Percentiles rank a stretch among this genome's conserved stretches.
phyloP scores from a whole-genome alignment of 768 basidiomycete genomes.

The Hygrophorus russula region DNA sequence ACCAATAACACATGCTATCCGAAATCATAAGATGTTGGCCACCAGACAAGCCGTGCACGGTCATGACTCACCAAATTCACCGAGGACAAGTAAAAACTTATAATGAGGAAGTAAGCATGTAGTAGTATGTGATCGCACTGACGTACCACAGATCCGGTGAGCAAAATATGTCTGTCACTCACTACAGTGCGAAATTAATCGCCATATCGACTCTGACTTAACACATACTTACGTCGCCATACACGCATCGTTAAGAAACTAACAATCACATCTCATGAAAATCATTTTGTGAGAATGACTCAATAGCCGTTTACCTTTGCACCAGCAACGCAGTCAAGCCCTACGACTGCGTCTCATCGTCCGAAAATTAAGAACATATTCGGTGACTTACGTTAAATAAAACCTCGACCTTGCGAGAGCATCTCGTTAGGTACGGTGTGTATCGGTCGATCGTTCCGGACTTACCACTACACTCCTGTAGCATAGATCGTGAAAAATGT shows the following conservation, averaged over 20 bases:
- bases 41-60: not conserved
- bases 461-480: conserved; percentile 29
- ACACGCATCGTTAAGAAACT: conserved; percentile 42
- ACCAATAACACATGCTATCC: conserved; percentile 20
- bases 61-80: conserved; percentile 16
- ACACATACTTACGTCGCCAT: conserved; percentile 28
- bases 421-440: not conserved
- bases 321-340: conserved; percentile 40
- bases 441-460: not conserved
- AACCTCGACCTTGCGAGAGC: conserved; percentile 28
- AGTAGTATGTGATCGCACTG: conserved; percentile 16
- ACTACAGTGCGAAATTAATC: conserved; percentile 15
- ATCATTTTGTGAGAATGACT: not conserved
- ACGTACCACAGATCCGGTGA: conserved; percentile 13
- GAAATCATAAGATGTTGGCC: conserved; percentile 14
- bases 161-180: conserved; percentile 25
- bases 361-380: not conserved
- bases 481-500: not conserved
- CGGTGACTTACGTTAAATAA: conserved; percentile 28
- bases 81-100: conserved; percentile 10
- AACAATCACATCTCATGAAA: not conserved
- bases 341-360: conserved; percentile 16
- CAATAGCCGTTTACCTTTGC: conserved; percentile 27
- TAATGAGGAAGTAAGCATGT: conserved; percentile 12
- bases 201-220: not conserved